Percentiles rank a stretch among this genome's conserved stretches.
Evolutionary conservation across 768 basidiomycete species (phyloP).

Genomic region (Chalciporus chontae): DNA sequence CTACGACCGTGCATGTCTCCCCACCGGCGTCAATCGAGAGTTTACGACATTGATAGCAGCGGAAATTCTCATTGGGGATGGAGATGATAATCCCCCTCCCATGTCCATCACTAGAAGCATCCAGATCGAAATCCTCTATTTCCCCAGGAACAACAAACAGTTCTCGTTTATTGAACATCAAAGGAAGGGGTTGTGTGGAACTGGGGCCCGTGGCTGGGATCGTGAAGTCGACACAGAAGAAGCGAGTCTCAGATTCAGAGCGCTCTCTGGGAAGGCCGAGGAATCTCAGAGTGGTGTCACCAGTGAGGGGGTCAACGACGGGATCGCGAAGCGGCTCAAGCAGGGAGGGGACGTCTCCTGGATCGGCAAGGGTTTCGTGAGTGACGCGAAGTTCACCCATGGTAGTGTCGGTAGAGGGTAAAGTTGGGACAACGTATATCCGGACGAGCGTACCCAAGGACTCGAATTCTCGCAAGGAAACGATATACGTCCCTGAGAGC

Average conservation of each 20-base stretch:
- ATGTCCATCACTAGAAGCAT: not conserved
- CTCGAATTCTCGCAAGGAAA: not conserved
- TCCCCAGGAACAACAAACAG: not conserved
- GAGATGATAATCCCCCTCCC: not conserved
- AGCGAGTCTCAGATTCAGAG: not conserved
- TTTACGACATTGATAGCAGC: no score
- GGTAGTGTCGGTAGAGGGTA: not conserved
- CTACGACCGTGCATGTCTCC: no score
- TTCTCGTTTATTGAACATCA: not conserved
- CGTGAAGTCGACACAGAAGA: not conserved
- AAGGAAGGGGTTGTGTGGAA: not conserved
- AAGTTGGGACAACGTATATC: not conserved
- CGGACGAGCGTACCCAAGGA: not conserved
- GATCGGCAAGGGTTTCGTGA: not conserved
- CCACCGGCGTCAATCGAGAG: no score
- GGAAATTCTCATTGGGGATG: no score
- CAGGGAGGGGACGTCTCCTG: not conserved
- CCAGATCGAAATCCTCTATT: no score
- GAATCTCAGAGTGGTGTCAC: not conserved
- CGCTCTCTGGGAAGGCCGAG: not conserved
- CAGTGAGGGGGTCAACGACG: not conserved
- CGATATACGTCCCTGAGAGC: not conserved
- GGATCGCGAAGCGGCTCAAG: not conserved
- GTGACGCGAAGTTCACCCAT: not conserved
- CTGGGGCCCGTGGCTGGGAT: not conserved